Conservation (phyloP, 2,329 filamentous ascomycete genomes). For the Lasiodiplodia sp. region DNA sequence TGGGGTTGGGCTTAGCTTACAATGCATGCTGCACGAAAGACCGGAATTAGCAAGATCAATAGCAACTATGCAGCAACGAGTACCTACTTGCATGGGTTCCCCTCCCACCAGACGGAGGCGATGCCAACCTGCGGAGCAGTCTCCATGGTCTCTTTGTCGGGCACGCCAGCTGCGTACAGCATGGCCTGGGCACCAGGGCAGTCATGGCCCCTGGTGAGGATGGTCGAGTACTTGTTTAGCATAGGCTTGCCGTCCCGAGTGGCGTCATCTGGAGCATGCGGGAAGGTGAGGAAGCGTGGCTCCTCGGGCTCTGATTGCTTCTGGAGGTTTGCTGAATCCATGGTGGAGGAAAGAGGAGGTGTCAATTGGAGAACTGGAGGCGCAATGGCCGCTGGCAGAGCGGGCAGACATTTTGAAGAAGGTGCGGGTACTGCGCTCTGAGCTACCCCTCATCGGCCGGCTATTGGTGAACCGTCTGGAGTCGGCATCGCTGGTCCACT, state of each 20-base stretch:
- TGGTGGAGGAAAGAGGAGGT: constrained; percentile 32
- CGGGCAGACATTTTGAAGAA: constrained; percentile 23
- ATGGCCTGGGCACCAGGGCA: constrained; percentile 92
- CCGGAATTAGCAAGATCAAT: not conserved
- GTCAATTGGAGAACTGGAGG: not conserved
- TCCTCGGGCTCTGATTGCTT: constrained; percentile 48
- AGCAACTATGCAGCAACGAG: not conserved
- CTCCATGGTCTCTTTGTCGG: constrained; percentile 84
- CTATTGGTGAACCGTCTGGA: constrained; percentile 10
- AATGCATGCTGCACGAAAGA: constrained; percentile 55
- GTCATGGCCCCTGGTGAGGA: constrained; percentile 83
- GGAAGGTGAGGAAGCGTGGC: constrained; percentile 63
- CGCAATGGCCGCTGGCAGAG: constrained; percentile 4
- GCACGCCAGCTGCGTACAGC: constrained; percentile 92
- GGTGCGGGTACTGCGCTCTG: not conserved
- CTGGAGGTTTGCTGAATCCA: constrained; percentile 47
- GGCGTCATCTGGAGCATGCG: constrained; percentile 60
- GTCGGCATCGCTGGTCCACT: constrained; percentile 10
- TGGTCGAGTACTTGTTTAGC: constrained; percentile 86
- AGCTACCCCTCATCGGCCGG: constrained; percentile 27
- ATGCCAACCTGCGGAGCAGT: constrained; percentile 89
- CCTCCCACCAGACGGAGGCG: constrained; percentile 96
- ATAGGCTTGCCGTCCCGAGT: constrained; percentile 65
- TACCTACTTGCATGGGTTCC: constrained; percentile 90
- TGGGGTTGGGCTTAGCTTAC: constrained; percentile 39